A percentile compares a stretch with the other conserved stretches of the same genome.
phyloP scores from a whole-genome alignment of 139 green algal genomes.

The Tetradesmus lagerheimii region DNA sequence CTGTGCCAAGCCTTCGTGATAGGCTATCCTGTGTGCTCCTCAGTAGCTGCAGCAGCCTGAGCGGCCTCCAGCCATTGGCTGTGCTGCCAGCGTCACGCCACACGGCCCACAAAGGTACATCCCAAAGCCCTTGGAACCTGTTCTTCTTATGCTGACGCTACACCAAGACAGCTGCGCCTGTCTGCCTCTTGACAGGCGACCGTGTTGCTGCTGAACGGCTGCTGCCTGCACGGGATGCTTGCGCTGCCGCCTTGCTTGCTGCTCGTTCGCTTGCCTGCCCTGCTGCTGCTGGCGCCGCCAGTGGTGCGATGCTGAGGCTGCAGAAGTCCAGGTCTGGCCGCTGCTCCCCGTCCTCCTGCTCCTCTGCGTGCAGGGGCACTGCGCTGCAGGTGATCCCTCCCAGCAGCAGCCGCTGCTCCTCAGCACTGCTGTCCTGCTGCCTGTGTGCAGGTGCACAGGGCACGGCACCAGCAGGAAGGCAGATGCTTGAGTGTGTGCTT shows the following conservation, averaged over 20 bases:
- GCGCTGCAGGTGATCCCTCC: constrained; percentile 42
- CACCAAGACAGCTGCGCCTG: background rate
- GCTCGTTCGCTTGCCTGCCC: background rate
- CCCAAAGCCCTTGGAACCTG: no score
- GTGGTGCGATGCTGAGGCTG: background rate
- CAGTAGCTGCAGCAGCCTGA: no score
- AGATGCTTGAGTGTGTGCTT: no score
- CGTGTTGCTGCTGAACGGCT: background rate
- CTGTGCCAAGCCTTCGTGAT: no score
- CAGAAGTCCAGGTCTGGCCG: constrained; percentile 61
- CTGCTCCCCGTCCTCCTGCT: constrained; percentile 68
- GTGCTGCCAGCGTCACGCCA: no score
- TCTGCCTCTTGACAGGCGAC: background rate
- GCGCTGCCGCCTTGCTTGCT: background rate
- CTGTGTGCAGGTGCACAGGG: background rate
- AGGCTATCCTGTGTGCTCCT: no score
- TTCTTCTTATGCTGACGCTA: background rate
- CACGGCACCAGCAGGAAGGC: background rate
- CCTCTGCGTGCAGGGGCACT: constrained; percentile 48
- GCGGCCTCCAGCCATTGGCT: no score
- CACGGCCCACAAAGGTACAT: no score
- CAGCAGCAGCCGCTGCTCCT: constrained; percentile 7
- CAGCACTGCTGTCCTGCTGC: background rate
- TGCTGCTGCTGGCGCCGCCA: background rate
- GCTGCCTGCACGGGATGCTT: background rate